phyloP scores from a whole-genome alignment of 805 yeast species.

The Wickerhamiella australiensis region DNA sequence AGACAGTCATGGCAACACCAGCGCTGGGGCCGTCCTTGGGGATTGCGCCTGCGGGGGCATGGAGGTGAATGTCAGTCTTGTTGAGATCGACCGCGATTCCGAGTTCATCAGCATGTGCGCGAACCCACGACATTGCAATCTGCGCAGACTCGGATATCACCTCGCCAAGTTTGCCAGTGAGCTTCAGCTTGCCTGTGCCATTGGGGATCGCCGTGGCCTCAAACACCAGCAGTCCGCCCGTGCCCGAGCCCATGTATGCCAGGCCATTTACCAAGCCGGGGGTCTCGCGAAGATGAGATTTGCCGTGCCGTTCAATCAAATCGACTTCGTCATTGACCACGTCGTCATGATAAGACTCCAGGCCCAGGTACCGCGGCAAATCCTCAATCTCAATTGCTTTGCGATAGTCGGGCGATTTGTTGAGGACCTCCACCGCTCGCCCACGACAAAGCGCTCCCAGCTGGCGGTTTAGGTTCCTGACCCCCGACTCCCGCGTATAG shows the following conservation, averaged over 20 bases:
- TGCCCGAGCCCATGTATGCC: conserved; percentile 77
- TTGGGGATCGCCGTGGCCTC: conserved; percentile 60
- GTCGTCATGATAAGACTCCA: conserved; percentile 40
- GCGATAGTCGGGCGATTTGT: conserved; percentile 9
- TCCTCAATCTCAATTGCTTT: conserved; percentile 33
- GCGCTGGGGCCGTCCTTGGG: conserved; percentile 55
- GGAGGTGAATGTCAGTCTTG: conserved; percentile 51
- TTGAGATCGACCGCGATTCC: conserved; percentile 32
- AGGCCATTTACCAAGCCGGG: conserved; percentile 78
- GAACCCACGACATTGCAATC: conserved; percentile 64
- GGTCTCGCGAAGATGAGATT: conserved; percentile 32
- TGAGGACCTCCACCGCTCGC: conserved; percentile 47
- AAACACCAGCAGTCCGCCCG: conserved; percentile 68
- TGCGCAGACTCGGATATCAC: conserved; percentile 72
- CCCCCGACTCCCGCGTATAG: conserved; percentile 81
- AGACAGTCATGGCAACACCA: conserved; percentile 74
- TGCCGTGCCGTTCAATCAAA: conserved; percentile 29
- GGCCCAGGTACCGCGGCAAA: conserved; percentile 56
- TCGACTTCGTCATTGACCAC: conserved; percentile 30
- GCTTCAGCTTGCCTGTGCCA: conserved; percentile 35
- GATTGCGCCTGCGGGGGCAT: conserved; percentile 58
- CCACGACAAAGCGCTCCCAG: conserved; percentile 68
- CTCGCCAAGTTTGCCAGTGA: conserved; percentile 76
- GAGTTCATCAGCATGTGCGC: conserved; percentile 37
- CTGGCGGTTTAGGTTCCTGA: conserved; percentile 62